Conservation (phyloP, 164 flowering plant genomes). For the Piper betle region DNA sequence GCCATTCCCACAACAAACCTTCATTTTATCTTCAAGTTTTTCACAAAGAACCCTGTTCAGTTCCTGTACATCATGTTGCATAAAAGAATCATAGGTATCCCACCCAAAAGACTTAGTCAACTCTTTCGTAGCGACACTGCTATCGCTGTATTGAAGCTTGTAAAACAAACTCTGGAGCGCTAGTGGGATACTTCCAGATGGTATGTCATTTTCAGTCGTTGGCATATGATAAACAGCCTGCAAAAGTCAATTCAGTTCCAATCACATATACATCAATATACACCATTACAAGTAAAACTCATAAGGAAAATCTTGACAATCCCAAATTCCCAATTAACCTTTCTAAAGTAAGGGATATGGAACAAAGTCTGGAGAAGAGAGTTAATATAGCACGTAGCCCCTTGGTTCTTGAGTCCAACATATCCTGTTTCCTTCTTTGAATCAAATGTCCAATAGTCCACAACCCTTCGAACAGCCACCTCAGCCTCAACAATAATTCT, state of each 20-base stretch:
- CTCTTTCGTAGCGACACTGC: constrained; percentile 87
- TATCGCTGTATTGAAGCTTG: constrained; percentile 84
- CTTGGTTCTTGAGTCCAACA: constrained; percentile 94
- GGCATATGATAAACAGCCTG: constrained; percentile 94
- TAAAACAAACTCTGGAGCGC: constrained; percentile 88
- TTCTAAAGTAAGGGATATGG: constrained; percentile 84
- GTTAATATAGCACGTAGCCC: constrained; percentile 96
- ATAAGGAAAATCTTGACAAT: background rate
- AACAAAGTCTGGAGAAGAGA: constrained; percentile 80
- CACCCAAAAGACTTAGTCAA: constrained; percentile 94
- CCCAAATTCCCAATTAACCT: constrained; percentile 30
- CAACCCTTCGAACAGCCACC: constrained; percentile 58
- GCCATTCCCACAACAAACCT: constrained; percentile 26
- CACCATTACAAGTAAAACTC: no score
- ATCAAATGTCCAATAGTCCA: constrained; percentile 77
- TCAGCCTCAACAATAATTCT: constrained; percentile 62
- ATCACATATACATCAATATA: no score
- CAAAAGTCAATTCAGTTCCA: no score
- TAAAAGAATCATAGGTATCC: constrained; percentile 92
- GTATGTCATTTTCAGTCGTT: constrained; percentile 86
- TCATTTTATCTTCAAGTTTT: constrained; percentile 92
- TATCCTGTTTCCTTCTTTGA: constrained; percentile 92
- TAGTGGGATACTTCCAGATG: constrained; percentile 80
- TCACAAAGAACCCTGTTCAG: constrained; percentile 83
- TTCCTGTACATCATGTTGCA: constrained; percentile 98